Evolutionary conservation across 2,329 filamentous ascomycete genomes (phyloP).

Genomic region (Pseudocercospora vitis): DNA sequence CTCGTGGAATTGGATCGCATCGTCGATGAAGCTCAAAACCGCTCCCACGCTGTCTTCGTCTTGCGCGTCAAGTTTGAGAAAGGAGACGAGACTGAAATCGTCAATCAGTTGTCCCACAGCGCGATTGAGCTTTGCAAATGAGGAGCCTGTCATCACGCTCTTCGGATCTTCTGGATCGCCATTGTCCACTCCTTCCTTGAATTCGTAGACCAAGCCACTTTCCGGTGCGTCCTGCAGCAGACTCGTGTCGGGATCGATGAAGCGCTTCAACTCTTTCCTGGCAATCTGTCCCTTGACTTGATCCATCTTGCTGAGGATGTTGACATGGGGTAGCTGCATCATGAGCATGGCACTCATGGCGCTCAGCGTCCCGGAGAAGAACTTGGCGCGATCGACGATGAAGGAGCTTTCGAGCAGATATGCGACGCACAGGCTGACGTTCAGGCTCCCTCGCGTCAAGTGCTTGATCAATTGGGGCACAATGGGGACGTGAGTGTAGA

Average conservation of each 20-base stretch:
- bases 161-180: slow-evolving; percentile 62
- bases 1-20: slow-evolving; percentile 90
- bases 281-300: slow-evolving; percentile 85
- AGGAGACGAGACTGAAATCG: slow-evolving; percentile 97
- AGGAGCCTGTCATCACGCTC: slow-evolving; percentile 74
- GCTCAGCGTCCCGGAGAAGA: slow-evolving; percentile 91
- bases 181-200: slow-evolving; percentile 45
- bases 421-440: slow-evolving; percentile 87
- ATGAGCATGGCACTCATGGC: slow-evolving; percentile 99
- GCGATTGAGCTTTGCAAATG: slow-evolving; percentile 79
- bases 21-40: slow-evolving; percentile 88
- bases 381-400: slow-evolving; percentile 92
- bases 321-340: slow-evolving; percentile 95
- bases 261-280: slow-evolving; percentile 84
- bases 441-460: slow-evolving; percentile 76
- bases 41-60: slow-evolving; percentile 87
- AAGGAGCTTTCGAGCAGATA: slow-evolving; percentile 96
- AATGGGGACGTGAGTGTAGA: slow-evolving; percentile 95
- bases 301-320: slow-evolving; percentile 97
- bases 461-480: slow-evolving; percentile 80
- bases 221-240: slow-evolving; percentile 78
- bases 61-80: slow-evolving; percentile 82
- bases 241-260: slow-evolving; percentile 80
- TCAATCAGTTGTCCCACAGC: slow-evolving; percentile 91
- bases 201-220: slow-evolving; percentile 47